A percentile compares a stretch with the other conserved stretches of the same genome.
Conservation (phyloP, 805 yeast species). For the Zygoascus tannicola region DNA sequence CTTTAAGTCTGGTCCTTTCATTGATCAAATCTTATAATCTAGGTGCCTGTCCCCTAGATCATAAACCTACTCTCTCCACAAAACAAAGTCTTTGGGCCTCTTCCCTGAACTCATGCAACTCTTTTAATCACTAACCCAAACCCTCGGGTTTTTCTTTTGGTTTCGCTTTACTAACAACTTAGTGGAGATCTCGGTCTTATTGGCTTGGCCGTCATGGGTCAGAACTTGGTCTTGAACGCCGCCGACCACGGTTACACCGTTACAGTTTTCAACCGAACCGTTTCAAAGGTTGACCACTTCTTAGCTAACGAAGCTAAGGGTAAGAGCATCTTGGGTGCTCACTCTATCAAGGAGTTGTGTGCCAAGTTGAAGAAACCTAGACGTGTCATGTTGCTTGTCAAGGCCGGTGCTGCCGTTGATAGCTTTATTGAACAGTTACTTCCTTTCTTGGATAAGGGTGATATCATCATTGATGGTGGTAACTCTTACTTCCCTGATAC, state of each 20-base stretch:
- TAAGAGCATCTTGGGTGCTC: slow-evolving; percentile 91
- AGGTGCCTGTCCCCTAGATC: too few relatives aligned
- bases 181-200: slow-evolving; percentile 84
- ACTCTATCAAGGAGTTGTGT: slow-evolving; percentile 78
- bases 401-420: slow-evolving; percentile 96
- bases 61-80: background rate
- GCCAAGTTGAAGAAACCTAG: slow-evolving; percentile 94
- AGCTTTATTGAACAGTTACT: slow-evolving; percentile 76
- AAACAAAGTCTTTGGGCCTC: background rate
- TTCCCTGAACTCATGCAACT: background rate
- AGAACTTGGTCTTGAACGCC: slow-evolving; percentile 89
- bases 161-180: too few relatives aligned
- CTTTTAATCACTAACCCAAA: background rate
- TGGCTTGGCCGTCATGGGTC: slow-evolving; percentile 99
- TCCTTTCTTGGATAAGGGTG: slow-evolving; percentile 91
- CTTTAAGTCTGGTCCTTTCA: too few relatives aligned
- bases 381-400: slow-evolving; percentile 86
- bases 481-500: slow-evolving; percentile 99
- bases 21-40: too few relatives aligned
- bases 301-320: slow-evolving; percentile 91
- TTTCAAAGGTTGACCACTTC: slow-evolving; percentile 89
- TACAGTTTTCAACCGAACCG: slow-evolving; percentile 97
- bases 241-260: slow-evolving; percentile 99
- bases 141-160: background rate
- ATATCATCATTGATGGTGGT: slow-evolving; percentile 99